Conservation (phyloP, 2,329 filamentous ascomycete genomes). For the Aspergillus neoniger region DNA sequence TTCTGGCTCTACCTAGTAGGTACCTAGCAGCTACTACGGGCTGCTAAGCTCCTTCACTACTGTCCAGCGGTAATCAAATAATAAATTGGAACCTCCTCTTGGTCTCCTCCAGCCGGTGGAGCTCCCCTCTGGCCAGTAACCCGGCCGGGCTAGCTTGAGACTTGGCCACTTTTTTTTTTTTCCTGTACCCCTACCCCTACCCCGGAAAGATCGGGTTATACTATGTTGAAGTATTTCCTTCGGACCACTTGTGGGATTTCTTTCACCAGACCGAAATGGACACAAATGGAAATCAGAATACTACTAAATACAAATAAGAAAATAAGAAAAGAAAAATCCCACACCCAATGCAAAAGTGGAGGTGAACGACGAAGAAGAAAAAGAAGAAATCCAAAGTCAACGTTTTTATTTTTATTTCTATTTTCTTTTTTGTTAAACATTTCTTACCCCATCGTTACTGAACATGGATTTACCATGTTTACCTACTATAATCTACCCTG, state of each 20-base stretch:
- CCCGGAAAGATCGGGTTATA: conserved; percentile 1
- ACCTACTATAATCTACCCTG: not conserved
- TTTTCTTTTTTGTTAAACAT: conserved; percentile 1
- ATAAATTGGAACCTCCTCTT: not conserved
- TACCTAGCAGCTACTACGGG: conserved; percentile 5
- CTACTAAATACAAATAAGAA: not conserved
- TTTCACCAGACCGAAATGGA: not conserved
- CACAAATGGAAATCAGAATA: not conserved
- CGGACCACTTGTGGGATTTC: not conserved
- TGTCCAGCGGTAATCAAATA: not conserved
- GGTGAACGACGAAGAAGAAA: not conserved
- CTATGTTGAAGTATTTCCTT: not conserved
- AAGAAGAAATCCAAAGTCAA: not conserved
- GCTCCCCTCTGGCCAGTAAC: not conserved
- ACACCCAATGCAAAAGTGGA: not conserved
- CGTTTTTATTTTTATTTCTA: conserved; percentile 10
- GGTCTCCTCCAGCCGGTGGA: not conserved
- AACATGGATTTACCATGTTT: not conserved
- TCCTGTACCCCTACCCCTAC: not conserved
- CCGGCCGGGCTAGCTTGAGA: not conserved
- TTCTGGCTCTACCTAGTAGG: conserved; percentile 3
- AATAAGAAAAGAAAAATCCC: not conserved
- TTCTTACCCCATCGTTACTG: not conserved
- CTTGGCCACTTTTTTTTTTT: not conserved
- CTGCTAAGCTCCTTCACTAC: not conserved